Percentiles rank a stretch among this genome's conserved stretches.
These are phyloP conservation scores for Penicillium sp. DNA, from an alignment of 2,329 filamentous ascomycete species.

Conservation along the genomic window DNA sequence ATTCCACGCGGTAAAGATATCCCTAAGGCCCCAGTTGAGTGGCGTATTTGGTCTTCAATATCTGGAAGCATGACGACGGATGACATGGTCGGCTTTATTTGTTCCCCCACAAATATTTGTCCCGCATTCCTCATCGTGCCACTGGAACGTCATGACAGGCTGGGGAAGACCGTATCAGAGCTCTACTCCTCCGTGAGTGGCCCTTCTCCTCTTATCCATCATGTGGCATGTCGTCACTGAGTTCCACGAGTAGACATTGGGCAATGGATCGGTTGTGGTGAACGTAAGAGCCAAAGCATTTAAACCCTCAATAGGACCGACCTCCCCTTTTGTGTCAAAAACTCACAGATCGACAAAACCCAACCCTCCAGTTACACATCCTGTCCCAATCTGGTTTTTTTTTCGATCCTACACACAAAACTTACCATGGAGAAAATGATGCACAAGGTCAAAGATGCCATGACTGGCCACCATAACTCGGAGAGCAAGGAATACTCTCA, in stretches of 20 bases:
- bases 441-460: slow-evolving; percentile 50
- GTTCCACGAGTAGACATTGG: slow-evolving; percentile 1
- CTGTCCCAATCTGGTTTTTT: no score
- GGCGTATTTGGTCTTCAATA: slow-evolving; percentile 7
- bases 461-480: slow-evolving; percentile 34
- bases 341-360: no score
- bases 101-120: neutral
- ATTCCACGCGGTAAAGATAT: neutral
- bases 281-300: no score
- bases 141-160: slow-evolving; percentile 19
- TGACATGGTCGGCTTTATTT: slow-evolving; percentile 13
- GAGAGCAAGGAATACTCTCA: slow-evolving; percentile 31
- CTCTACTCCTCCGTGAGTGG: slow-evolving; percentile 2
- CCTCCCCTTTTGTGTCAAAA: no score
- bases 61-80: slow-evolving; percentile 16
- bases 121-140: slow-evolving; percentile 1
- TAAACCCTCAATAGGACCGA: neutral
- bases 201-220: slow-evolving; percentile 2
- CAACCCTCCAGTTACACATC: no score
- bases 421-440: slow-evolving; percentile 47
- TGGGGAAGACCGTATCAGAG: slow-evolving; percentile 1
- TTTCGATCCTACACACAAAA: no score
- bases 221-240: slow-evolving; percentile 21
- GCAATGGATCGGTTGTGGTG: no score
- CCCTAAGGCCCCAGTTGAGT: slow-evolving; percentile 6